Base-by-base conservation (phyloP, 2,329 filamentous ascomycete species). In the Gaeumannomyces tritici region DNA sequence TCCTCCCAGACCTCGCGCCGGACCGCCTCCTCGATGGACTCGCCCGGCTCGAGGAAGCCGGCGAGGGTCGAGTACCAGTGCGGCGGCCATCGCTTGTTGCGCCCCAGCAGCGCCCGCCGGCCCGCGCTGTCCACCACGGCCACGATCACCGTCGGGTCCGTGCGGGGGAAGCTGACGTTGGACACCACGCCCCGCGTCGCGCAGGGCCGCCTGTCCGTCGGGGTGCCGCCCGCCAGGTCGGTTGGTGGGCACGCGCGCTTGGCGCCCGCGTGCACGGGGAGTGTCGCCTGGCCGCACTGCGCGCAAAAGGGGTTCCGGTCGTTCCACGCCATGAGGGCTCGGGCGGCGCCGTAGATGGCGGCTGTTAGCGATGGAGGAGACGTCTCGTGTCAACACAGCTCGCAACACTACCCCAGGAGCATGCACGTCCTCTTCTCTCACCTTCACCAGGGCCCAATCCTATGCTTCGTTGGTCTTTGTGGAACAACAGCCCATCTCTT, bases 71-170 rank as follows among this genome's bases (percentile, higher is more conserved):
- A 91, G 79, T 93, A 97, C 90, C 89, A 96, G 73, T 89, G 73
- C 1, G 84, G 80, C 1, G 95, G 95, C 83, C 88, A 99, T 61
- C 90, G 84, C 75, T 89, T 90, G 70, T 90, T 86, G 18, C 95
- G 87, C 51, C 95, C 95, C 0, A 99, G 87, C 9, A 99, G 84
- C 54, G 96, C 77, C 65, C 86, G 85, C 67, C 87, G 83, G 60
- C 89, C 89, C 68, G 96, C 90, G 60, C 87, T 81, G 61, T 89
- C 96, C 35, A 98, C 84, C 13, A 97, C 88, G 0, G 93, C 93
- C 77, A 96, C 93, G 76, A 99, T 99, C 73, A 98, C 92, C 31
- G 91, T 96, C 1, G 93, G 92, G 69, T 97, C 93, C 2, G 93
- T 97, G 60, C 93, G 86, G 3, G 93, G 93, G 80, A 97, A 98